Percentiles rank a stretch among this genome's conserved stretches.
Conservation (phyloP, 352 stramenopile genomes). For the Phytophthora fragariae region DNA sequence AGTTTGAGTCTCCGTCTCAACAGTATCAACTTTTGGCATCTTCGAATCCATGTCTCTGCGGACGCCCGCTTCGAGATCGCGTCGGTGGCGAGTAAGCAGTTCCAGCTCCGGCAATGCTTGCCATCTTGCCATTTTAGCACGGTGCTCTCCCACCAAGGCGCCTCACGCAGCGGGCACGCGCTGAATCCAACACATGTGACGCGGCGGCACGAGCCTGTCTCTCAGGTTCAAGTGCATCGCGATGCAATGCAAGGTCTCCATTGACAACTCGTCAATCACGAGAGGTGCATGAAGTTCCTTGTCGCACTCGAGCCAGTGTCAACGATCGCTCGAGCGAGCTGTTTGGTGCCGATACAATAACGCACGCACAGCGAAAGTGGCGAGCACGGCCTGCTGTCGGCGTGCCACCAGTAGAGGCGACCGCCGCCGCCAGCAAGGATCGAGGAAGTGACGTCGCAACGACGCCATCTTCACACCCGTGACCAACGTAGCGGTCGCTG, state of each 20-base stretch:
- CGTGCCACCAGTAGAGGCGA: conserved; percentile 9
- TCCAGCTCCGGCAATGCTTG: background rate
- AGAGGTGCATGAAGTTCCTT: conserved; percentile 31
- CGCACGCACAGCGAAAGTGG: conserved; percentile 14
- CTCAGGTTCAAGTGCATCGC: background rate
- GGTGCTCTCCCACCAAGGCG: background rate
- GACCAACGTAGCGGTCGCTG: conserved; percentile 22
- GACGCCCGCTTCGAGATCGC: background rate
- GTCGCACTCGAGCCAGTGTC: conserved; percentile 29
- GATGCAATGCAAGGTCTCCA: conserved; percentile 9
- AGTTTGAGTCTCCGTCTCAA: background rate
- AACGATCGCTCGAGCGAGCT: conserved; percentile 8
- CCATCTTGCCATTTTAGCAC: background rate
- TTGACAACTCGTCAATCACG: background rate
- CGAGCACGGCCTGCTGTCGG: background rate
- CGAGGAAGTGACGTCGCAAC: conserved; percentile 21
- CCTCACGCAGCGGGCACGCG: background rate
- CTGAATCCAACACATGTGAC: conserved; percentile 10
- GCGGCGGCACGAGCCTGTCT: conserved; percentile 8
- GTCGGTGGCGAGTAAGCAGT: background rate
- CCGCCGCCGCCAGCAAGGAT: conserved; percentile 22
- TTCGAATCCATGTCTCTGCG: background rate
- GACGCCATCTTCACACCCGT: conserved; percentile 17
- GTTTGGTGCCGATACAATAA: background rate
- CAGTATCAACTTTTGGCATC: background rate